These are phyloP conservation scores for Persicaria maculosa DNA, from an alignment of 148 eudicot genomes.

Conservation along the genomic window DNA sequence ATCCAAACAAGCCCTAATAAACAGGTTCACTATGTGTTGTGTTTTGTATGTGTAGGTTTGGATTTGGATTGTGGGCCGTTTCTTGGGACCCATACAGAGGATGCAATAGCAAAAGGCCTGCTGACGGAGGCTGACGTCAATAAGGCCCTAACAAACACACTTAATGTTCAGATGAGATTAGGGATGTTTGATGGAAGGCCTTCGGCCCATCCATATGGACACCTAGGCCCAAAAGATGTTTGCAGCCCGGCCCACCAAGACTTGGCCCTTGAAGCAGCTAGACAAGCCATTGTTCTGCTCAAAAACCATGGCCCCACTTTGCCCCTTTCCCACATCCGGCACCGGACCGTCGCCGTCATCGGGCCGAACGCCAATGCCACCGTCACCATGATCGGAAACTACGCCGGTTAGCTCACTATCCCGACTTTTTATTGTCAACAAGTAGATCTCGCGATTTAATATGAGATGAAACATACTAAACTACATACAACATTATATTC, in stretches of 20 bases:
- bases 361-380: slow-evolving; percentile 88
- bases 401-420: slow-evolving; percentile 45
- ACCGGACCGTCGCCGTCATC: slow-evolving; percentile 62
- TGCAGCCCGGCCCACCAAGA: slow-evolving; percentile 67
- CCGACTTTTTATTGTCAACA: neutral
- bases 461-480: too few species aligned
- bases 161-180: slow-evolving; percentile 71
- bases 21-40: too few species aligned
- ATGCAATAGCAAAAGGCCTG: slow-evolving; percentile 51
- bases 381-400: slow-evolving; percentile 72
- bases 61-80: slow-evolving; percentile 91
- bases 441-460: neutral
- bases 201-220: slow-evolving; percentile 56
- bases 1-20: neutral
- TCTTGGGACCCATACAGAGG: slow-evolving; percentile 48
- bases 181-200: slow-evolving; percentile 92
- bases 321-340: slow-evolving; percentile 51
- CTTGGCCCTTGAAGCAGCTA: slow-evolving; percentile 77
- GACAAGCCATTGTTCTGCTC: slow-evolving; percentile 78
- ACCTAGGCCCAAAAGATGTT: slow-evolving; percentile 62
- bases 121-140: slow-evolving; percentile 51
- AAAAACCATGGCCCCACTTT: slow-evolving; percentile 53
- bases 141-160: slow-evolving; percentile 47
- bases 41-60: slow-evolving; percentile 39
- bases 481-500: too few species aligned